phyloP scores from a whole-genome alignment of 352 stramenopile species.

The Heterotrichella gracilis region DNA sequence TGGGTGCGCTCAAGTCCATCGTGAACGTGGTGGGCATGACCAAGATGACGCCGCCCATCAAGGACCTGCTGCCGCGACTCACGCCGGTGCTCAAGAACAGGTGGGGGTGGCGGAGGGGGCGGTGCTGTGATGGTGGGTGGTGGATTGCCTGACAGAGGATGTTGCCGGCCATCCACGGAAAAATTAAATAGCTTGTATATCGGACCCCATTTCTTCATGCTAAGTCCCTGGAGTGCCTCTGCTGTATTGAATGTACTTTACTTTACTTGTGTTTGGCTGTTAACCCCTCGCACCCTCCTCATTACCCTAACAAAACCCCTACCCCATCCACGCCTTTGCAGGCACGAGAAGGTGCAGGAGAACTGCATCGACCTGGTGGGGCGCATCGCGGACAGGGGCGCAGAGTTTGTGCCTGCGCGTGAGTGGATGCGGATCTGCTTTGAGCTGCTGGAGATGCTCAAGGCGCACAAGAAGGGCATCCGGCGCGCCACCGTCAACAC shows the following conservation, averaged over 20 bases:
- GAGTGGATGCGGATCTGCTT: conserved; percentile 99
- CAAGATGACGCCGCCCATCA: conserved; percentile 93
- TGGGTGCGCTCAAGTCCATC: conserved; percentile 82
- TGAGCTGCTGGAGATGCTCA: conserved; percentile 91
- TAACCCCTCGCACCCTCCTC: too few relatives aligned
- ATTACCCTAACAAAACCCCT: too few relatives aligned
- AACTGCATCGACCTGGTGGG: conserved; percentile 93
- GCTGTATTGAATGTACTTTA: too few relatives aligned
- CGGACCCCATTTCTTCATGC: too few relatives aligned
- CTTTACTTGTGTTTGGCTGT: too few relatives aligned
- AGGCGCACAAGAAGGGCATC: conserved; percentile 95
- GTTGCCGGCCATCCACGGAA: too few relatives aligned
- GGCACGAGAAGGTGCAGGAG: conserved; percentile 95
- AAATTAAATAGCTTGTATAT: too few relatives aligned
- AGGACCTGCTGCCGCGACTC: conserved; percentile 79
- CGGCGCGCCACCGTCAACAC: conserved; percentile 82
- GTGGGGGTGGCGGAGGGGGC: too few relatives aligned
- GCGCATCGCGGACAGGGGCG: conserved; percentile 77
- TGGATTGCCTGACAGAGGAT: too few relatives aligned
- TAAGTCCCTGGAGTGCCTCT: too few relatives aligned
- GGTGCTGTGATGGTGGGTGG: too few relatives aligned
- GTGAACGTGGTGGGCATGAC: conserved; percentile 98
- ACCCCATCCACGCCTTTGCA: too few relatives aligned
- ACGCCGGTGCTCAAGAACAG: conserved; percentile 94
- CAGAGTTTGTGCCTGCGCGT: conserved; percentile 76